Evolutionary conservation across 129 eudicot genomes (phyloP), one percentile per base, ranked within the genome.

Genomic region (Silybum marianum): DNA sequence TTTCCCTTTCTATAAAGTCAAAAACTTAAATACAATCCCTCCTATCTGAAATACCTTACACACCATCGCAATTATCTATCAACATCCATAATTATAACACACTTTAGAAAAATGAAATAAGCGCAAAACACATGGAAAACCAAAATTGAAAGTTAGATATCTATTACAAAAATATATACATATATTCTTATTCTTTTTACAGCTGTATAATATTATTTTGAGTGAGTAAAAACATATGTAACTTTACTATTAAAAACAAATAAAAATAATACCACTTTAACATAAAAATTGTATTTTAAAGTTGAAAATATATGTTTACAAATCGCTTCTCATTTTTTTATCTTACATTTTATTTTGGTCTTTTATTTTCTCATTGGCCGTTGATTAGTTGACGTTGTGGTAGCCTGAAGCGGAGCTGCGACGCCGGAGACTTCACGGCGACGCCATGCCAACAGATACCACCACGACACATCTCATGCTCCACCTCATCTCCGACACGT

Each of bases 391-490:
- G 79, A 30, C 86, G 85, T 79, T 82, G 97, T 9, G 94, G 92
- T 30, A 92, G 87, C 89, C 92, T 48, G 79, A 93, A 89, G 69
- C 97, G 91, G 84, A 93, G 86, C 86, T 89, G 83, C 10, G 90
- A 87, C 85, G 93, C 93, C 88, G 97, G 96, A 13, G 96, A 87
- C 81, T 84, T 90, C 10, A 93, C 96, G 54, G 97, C 93, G 34
- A 90, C 96, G 12, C 97, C 97, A 81, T 93, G 97, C 97, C 96
- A 93, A 62, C 97, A 93, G 38, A 90, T 93, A n/a, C 97, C 97
- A 58, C 97, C 97, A 23, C 97, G 89, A 80, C 97, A 93, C 86
- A 89, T 85, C 75, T 81, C 90, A 69, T 86, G 91, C 18, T 78
- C 87, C 81, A 70, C 85, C 9, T 74, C 80, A 78, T 68, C 82